Conservation (phyloP, 2,329 filamentous ascomycete species). For the Aspergillus neotritici region DNA sequence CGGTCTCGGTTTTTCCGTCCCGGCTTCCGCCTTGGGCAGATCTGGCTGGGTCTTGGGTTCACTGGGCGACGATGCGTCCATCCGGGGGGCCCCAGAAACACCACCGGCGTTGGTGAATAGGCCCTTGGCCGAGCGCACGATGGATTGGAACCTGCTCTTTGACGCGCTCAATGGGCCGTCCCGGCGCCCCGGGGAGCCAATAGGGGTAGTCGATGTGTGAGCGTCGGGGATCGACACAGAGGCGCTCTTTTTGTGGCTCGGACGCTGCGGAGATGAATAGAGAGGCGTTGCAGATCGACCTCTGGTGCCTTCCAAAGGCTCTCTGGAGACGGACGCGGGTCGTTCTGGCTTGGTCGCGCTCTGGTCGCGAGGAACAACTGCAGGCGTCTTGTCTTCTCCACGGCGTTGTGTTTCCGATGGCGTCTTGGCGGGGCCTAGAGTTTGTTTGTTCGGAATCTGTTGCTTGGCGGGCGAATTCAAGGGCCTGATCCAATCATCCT, state of each 20-base stretch:
- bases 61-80: slow-evolving; percentile 48
- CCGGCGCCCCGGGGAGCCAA: slow-evolving; percentile 52
- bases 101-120: slow-evolving; percentile 71
- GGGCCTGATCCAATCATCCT: slow-evolving; percentile 58
- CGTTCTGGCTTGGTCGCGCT: slow-evolving; percentile 11
- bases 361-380: slow-evolving; percentile 3
- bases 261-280: slow-evolving; percentile 48
- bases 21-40: slow-evolving; percentile 21
- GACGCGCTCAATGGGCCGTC: slow-evolving; percentile 86
- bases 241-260: slow-evolving; percentile 53
- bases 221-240: slow-evolving; percentile 55
- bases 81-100: slow-evolving; percentile 53
- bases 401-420: slow-evolving; percentile 22
- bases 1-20: slow-evolving; percentile 13
- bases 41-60: slow-evolving; percentile 26
- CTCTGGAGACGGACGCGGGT: slow-evolving; percentile 12
- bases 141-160: slow-evolving; percentile 86
- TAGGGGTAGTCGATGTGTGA: slow-evolving; percentile 51
- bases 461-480: slow-evolving; percentile 45
- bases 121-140: slow-evolving; percentile 79
- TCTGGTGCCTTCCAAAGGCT: slow-evolving; percentile 41
- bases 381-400: slow-evolving; percentile 1
- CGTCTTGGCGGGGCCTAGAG: slow-evolving; percentile 58
- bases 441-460: slow-evolving; percentile 54
- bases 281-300: slow-evolving; percentile 62